phyloP scores from a whole-genome alignment of 305 asterid species.

The Fraxinus velutina region DNA sequence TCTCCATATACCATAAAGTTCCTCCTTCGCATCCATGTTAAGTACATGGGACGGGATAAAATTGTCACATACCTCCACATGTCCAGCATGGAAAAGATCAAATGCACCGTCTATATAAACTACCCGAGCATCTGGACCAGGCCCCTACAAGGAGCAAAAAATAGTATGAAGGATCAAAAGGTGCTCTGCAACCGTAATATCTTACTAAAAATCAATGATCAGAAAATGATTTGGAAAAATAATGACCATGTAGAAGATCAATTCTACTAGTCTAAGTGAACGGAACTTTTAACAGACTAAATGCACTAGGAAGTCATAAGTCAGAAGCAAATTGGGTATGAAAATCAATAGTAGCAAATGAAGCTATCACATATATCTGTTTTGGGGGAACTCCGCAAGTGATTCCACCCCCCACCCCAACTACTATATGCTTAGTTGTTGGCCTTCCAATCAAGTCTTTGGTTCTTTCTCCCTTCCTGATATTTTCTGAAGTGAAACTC shows the following conservation, averaged over 20 bases:
- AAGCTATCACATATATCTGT: neutral
- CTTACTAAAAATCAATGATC: conserved; percentile 1
- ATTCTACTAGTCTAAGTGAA: conserved; percentile 9
- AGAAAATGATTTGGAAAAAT: neutral
- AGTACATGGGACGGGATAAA: conserved; percentile 7
- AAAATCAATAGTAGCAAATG: neutral
- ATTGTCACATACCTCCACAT: conserved; percentile 67
- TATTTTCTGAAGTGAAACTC: neutral
- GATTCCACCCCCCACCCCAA: neutral
- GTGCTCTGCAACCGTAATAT: conserved; percentile 20
- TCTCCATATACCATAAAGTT: neutral
- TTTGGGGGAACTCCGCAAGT: neutral
- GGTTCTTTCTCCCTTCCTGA: neutral
- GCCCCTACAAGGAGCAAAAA: conserved; percentile 51
- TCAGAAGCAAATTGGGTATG: conserved; percentile 15
- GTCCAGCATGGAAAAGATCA: conserved; percentile 98
- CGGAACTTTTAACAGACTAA: conserved; percentile 3
- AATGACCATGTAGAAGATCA: neutral
- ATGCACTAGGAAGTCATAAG: conserved; percentile 5
- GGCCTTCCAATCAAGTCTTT: neutral
- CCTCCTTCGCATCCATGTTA: conserved; percentile 4
- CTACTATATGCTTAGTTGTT: neutral
- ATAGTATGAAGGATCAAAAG: conserved; percentile 9
- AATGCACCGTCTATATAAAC: conserved; percentile 93
- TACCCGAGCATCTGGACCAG: conserved; percentile 90